These are phyloP conservation scores for Apiospora sp. DNA, from an alignment of 2,329 filamentous ascomycete genomes.

Conservation along the genomic window DNA sequence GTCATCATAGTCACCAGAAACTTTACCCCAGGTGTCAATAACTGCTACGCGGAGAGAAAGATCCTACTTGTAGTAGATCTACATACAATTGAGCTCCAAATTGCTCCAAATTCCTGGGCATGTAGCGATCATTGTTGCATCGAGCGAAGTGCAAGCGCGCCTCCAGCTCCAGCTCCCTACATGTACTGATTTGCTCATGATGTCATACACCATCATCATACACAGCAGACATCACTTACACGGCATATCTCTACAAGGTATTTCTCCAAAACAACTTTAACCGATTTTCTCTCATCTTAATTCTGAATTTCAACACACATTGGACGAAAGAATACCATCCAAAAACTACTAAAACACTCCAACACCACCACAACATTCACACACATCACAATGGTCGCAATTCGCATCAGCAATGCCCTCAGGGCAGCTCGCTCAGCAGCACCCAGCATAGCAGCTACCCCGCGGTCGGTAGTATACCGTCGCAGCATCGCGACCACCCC, in stretches of 20 bases:
- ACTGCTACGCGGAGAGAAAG: conserved; percentile 1
- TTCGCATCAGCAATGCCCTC: conserved; percentile 39
- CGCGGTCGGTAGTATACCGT: conserved; percentile 7
- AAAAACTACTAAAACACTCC: background rate
- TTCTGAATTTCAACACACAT: background rate
- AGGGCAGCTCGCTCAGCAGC: conserved; percentile 33
- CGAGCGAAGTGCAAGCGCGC: background rate
- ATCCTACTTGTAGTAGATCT: background rate
- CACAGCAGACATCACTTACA: conserved; percentile 28
- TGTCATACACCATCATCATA: conserved; percentile 39
- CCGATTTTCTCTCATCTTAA: background rate
- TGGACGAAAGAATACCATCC: background rate
- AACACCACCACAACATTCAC: background rate
- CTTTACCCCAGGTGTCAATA: background rate
- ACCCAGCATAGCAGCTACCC: conserved; percentile 33
- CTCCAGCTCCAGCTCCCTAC: conserved; percentile 7
- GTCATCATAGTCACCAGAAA: background rate
- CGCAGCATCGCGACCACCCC: conserved; percentile 36
- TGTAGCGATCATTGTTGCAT: conserved; percentile 13
- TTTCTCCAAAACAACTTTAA: background rate
- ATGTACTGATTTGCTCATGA: conserved; percentile 30
- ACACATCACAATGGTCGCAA: conserved; percentile 36
- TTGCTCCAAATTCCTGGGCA: background rate
- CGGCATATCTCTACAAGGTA: background rate
- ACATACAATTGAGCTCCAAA: background rate